Conservation (phyloP, 2,329 filamentous ascomycete species). For the Diaporthe batatas region DNA sequence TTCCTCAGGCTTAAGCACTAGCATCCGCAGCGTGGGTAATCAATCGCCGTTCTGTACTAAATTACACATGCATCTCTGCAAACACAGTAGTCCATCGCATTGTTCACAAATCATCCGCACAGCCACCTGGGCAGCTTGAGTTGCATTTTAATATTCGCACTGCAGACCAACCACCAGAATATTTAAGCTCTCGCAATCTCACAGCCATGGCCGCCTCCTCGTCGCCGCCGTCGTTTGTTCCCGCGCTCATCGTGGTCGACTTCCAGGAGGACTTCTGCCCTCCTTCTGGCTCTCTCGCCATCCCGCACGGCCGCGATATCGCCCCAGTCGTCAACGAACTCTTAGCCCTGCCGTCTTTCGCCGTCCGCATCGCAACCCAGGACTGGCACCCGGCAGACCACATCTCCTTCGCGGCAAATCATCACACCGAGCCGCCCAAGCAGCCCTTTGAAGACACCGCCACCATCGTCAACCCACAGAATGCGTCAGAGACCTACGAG, state of each 20-base stretch:
- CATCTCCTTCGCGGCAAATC: conserved; percentile 90
- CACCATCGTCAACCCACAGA: conserved; percentile 75
- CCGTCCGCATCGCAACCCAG: conserved; percentile 84
- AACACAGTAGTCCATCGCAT: not conserved
- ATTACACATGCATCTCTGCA: not conserved
- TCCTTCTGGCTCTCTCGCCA: conserved; percentile 86
- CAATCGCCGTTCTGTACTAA: not conserved
- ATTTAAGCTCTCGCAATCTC: conserved; percentile 1
- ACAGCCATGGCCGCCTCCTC: conserved; percentile 31
- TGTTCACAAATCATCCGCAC: not conserved
- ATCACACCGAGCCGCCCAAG: conserved; percentile 64
- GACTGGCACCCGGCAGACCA: conserved; percentile 90
- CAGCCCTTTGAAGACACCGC: conserved; percentile 75
- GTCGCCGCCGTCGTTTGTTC: conserved; percentile 53
- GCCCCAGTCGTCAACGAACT: conserved; percentile 80
- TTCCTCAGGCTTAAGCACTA: too few species aligned
- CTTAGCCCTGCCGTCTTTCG: conserved; percentile 77
- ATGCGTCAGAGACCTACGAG: conserved; percentile 72
- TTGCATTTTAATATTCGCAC: not conserved
- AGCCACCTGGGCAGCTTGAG: not conserved
- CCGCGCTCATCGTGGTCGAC: conserved; percentile 80
- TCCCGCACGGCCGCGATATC: conserved; percentile 79
- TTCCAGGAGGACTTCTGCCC: conserved; percentile 96
- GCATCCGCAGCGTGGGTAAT: too few species aligned
- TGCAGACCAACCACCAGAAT: not conserved